Percentiles rank a stretch among this genome's conserved stretches.
These are phyloP conservation scores for Lecanoromycetidae sp. DNA, from an alignment of 2,329 filamentous ascomycete species.

Conservation along the genomic window DNA sequence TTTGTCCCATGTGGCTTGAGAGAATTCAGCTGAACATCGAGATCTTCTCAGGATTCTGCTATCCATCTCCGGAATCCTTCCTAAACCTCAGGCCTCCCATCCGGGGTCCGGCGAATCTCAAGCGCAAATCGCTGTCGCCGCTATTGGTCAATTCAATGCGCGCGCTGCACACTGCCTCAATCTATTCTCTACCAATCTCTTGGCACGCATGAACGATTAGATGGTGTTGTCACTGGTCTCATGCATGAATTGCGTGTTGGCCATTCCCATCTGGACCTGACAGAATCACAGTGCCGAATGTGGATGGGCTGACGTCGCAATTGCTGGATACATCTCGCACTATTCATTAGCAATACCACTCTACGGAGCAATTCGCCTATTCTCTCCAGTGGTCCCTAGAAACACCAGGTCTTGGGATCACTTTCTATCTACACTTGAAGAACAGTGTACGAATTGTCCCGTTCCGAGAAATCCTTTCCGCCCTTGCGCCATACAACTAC, in stretches of 20 bases:
- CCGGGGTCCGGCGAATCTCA: not conserved
- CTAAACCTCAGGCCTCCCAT: not conserved
- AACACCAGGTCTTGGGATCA: not conserved
- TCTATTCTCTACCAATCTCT: not conserved
- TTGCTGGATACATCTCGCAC: not conserved
- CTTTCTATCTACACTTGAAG: not conserved
- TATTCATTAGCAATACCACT: not conserved
- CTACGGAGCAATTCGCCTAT: no score
- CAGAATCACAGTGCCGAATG: not conserved
- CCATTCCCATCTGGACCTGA: not conserved
- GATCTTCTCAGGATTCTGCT: not conserved
- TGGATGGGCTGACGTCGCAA: not conserved
- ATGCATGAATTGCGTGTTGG: not conserved
- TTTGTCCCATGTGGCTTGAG: not conserved
- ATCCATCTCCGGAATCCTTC: not conserved
- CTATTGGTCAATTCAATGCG: conserved; percentile 1
- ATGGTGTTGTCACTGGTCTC: not conserved
- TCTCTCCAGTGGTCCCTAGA: no score
- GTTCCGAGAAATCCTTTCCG: not conserved
- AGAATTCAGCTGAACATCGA: not conserved
- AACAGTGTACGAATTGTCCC: not conserved
- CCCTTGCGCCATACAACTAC: not conserved
- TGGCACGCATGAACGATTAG: conserved; percentile 2
- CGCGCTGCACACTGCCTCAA: not conserved
- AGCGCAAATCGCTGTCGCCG: not conserved